These are phyloP conservation scores for Silene coronaria DNA, from an alignment of 179 eudicot species.

Conservation along the genomic window DNA sequence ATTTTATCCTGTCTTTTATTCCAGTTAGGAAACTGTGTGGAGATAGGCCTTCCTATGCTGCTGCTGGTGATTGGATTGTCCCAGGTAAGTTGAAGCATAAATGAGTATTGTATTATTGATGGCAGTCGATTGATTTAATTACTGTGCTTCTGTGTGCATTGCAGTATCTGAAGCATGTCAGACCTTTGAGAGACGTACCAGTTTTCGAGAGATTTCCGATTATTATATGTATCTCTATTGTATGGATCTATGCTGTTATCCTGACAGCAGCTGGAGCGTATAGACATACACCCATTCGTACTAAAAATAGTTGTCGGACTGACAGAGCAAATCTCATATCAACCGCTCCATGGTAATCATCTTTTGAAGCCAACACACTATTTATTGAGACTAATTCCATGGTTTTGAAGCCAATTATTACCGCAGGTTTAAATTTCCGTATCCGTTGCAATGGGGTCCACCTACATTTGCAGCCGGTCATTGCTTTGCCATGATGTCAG, in stretches of 20 bases:
- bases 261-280: constrained; percentile 92
- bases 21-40: constrained; percentile 91
- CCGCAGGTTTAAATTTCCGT: constrained; percentile 89
- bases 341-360: constrained; percentile 80
- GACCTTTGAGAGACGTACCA: constrained; percentile 64
- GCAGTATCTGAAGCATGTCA: constrained; percentile 90
- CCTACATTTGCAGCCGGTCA: constrained; percentile 95
- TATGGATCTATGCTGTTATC: constrained; percentile 79
- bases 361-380: neutral
- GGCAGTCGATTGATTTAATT: neutral
- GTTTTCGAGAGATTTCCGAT: constrained; percentile 91
- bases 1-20: constrained; percentile 19
- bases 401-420: neutral
- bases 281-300: constrained; percentile 42
- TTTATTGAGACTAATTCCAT: neutral
- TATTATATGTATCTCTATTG: constrained; percentile 50
- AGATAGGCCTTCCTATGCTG: constrained; percentile 89
- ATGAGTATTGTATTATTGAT: neutral
- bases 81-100: constrained; percentile 49
- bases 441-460: constrained; percentile 99
- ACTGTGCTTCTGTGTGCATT: constrained; percentile 16
- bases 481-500: constrained; percentile 92
- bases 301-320: constrained; percentile 84
- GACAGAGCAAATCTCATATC: constrained; percentile 79
- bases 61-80: constrained; percentile 76